A percentile compares a stretch with the other conserved stretches of the same genome.
Evolutionary conservation across 352 stramenopile genomes (phyloP).

Genomic region (Blastocystis sp.): DNA sequence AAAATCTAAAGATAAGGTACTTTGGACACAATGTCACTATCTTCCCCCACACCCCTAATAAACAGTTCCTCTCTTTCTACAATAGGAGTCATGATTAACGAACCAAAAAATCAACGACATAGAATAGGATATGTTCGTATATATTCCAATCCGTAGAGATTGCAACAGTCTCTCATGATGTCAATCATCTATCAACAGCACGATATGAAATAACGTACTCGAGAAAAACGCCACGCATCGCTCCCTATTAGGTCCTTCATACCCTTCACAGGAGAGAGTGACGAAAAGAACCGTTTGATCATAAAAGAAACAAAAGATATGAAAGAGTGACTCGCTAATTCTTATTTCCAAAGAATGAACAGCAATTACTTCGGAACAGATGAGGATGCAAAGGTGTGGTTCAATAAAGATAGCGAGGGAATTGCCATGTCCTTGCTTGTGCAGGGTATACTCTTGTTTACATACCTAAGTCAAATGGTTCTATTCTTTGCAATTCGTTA

Average conservation of each 20-base stretch:
- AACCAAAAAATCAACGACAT: background rate
- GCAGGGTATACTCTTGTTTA: background rate
- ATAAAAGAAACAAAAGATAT: background rate
- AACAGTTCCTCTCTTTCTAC: conserved; percentile 58
- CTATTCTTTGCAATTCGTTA: background rate
- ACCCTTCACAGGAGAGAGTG: conserved; percentile 8
- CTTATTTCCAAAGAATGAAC: background rate
- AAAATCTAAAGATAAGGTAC: background rate
- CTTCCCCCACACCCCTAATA: background rate
- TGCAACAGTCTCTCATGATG: background rate
- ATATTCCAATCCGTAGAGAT: conserved; percentile 30
- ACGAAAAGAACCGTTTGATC: background rate
- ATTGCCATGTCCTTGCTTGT: background rate
- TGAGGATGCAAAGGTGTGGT: background rate
- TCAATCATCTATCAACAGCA: conserved; percentile 16
- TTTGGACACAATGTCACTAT: conserved; percentile 50
- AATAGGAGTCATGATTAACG: conserved; percentile 6
- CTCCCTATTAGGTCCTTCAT: conserved; percentile 18
- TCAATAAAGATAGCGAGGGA: conserved; percentile 1
- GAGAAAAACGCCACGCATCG: conserved; percentile 29
- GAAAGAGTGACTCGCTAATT: background rate
- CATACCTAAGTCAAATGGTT: background rate
- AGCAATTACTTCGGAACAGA: background rate
- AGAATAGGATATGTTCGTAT: conserved; percentile 53
- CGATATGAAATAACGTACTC: background rate